Conservation (phyloP, 148 eudicot species). For the Fagopyrum esculentum region DNA sequence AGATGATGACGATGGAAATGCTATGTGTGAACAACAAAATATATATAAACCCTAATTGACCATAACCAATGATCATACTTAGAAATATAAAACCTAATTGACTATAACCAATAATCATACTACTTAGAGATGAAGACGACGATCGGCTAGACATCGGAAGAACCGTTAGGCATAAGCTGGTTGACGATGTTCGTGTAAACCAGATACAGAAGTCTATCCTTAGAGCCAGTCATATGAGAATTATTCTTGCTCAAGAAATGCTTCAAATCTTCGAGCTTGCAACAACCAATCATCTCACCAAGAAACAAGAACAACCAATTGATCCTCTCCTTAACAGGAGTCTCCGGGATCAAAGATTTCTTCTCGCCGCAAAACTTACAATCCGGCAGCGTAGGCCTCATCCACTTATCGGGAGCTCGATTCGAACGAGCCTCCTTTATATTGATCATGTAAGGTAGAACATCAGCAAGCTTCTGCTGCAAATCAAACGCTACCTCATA, state of each 20-base stretch:
- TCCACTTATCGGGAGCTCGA: slow-evolving; percentile 19
- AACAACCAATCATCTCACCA: slow-evolving; percentile 33
- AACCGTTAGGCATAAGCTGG: slow-evolving; percentile 21
- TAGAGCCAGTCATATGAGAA: slow-evolving; percentile 32
- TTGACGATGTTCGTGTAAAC: slow-evolving; percentile 21
- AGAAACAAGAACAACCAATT: slow-evolving; percentile 44
- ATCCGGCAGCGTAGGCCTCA: slow-evolving; percentile 3
- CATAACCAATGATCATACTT: too few species aligned
- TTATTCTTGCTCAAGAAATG: slow-evolving; percentile 26
- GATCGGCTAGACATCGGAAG: not conserved
- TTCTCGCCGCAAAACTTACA: slow-evolving; percentile 21
- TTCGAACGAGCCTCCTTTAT: slow-evolving; percentile 9
- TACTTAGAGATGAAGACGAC: too few species aligned
- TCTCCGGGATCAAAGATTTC: slow-evolving; percentile 17
- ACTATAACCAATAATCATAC: too few species aligned
- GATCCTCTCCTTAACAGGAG: slow-evolving; percentile 18
- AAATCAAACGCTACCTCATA: slow-evolving; percentile 18
- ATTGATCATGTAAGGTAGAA: not conserved
- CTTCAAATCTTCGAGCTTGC: slow-evolving; percentile 25
- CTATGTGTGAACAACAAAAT: too few species aligned
- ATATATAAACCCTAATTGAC: too few species aligned
- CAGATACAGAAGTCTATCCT: slow-evolving; percentile 25
- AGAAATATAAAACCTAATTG: too few species aligned
- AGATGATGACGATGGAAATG: not conserved
- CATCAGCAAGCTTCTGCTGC: slow-evolving; percentile 1